Evolutionary conservation across 176 grass and related monocot species (phyloP).

Genomic region (Echinochloa phyllopogon): DNA sequence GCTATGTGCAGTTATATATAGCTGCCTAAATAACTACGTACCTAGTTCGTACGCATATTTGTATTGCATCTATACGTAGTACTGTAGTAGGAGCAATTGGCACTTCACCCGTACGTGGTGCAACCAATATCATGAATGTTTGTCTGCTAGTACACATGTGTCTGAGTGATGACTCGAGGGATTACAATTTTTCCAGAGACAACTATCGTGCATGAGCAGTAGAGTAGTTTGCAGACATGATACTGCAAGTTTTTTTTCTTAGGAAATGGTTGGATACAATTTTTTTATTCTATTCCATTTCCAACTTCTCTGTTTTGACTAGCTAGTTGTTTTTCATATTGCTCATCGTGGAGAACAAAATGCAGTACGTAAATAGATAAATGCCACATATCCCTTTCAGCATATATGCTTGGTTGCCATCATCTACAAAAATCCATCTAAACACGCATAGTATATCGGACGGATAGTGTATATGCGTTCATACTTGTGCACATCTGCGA

Average conservation of each 20-base stretch:
- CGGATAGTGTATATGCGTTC: neutral
- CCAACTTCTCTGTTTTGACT: neutral
- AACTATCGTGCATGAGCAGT: neutral
- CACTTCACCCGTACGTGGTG: neutral
- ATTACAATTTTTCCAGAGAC: neutral
- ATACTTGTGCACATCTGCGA: conserved; percentile 3
- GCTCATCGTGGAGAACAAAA: neutral
- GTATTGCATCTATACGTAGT: neutral
- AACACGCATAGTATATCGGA: neutral
- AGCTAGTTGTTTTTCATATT: neutral
- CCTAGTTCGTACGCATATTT: no score
- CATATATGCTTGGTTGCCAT: neutral
- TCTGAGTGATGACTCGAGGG: neutral
- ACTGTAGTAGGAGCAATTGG: conserved; percentile 6
- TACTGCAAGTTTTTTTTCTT: neutral
- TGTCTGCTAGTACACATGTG: conserved; percentile 22
- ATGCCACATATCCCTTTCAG: neutral
- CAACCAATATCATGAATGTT: conserved; percentile 1
- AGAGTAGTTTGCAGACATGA: neutral
- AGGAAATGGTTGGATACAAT: neutral
- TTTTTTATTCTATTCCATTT: neutral
- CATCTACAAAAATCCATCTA: neutral
- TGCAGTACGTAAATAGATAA: neutral
- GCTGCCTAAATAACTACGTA: no score
- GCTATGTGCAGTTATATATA: no score